A percentile compares a stretch with the other conserved stretches of the same genome.
Evolutionary conservation across 768 basidiomycete genomes (phyloP).

Genomic region (Leucocoprinus sp.): DNA sequence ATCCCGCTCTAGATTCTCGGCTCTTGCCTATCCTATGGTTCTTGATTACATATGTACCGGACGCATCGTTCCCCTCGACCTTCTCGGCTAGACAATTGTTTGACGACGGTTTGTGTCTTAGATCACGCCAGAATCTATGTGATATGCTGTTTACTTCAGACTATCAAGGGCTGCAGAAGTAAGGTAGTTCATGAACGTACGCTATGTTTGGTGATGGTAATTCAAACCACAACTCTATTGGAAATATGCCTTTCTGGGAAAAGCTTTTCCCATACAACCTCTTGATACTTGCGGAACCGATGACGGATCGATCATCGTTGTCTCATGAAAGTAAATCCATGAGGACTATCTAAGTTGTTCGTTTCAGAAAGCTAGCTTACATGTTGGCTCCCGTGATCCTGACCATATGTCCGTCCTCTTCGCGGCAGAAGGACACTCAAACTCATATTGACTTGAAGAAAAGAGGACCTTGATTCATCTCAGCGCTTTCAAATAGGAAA

Average conservation of each 20-base stretch:
- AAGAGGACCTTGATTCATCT: neutral
- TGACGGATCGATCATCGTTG: neutral
- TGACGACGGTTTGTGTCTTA: too few species aligned
- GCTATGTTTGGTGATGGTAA: too few species aligned
- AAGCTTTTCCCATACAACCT: slow-evolving; percentile 1
- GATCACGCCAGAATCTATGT: too few species aligned
- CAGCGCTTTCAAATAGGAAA: slow-evolving; percentile 2
- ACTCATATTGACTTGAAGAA: neutral
- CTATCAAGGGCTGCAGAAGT: slow-evolving; percentile 6
- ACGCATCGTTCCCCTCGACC: neutral
- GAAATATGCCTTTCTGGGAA: neutral
- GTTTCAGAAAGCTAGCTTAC: neutral
- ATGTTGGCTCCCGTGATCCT: slow-evolving; percentile 1
- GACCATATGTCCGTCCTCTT: slow-evolving; percentile 6
- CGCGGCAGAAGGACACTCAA: neutral
- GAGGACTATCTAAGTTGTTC: neutral
- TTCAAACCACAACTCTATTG: neutral
- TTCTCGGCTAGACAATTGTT: too few species aligned
- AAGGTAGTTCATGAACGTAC: too few species aligned
- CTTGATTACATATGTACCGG: too few species aligned
- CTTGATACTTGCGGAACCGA: slow-evolving; percentile 3
- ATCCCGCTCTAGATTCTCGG: neutral
- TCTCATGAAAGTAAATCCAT: neutral
- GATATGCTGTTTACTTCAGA: slow-evolving; percentile 9
- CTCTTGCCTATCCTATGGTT: neutral